These are phyloP conservation scores for Leishmania tropica DNA, from an alignment of 208 protist species.

Conservation along the genomic window DNA sequence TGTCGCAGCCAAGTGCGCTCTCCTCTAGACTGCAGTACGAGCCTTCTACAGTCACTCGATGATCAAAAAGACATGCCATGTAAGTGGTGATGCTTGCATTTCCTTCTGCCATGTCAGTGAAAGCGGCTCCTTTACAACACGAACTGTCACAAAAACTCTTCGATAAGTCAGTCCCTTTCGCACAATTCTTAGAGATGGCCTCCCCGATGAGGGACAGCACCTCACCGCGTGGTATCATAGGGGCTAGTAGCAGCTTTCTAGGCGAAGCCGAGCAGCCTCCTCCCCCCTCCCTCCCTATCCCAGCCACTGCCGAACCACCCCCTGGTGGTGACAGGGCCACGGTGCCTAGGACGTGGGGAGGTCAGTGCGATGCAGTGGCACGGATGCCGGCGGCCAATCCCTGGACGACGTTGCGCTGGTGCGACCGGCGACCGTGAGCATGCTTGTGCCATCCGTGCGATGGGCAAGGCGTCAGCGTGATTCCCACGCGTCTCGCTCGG, in stretches of 20 bases:
- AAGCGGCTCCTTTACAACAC: background rate
- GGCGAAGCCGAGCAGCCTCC: background rate
- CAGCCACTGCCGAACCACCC: background rate
- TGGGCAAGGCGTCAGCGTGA: background rate
- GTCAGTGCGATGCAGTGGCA: background rate
- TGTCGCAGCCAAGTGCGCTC: no score
- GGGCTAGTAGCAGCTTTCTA: background rate
- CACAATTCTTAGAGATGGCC: background rate
- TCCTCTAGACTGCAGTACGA: no score
- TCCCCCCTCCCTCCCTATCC: background rate
- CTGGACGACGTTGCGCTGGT: background rate
- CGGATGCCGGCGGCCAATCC: background rate
- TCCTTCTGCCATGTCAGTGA: background rate
- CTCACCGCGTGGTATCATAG: background rate
- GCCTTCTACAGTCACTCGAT: no score
- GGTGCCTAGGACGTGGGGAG: background rate
- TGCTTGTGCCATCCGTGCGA: background rate
- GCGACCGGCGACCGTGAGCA: background rate
- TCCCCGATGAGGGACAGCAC: background rate
- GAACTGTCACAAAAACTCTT: background rate
- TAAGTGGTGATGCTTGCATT: background rate
- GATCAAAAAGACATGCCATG: background rate
- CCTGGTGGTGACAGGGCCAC: background rate
- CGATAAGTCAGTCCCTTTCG: background rate
- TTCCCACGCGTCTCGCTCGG: background rate